These are phyloP conservation scores for Amanita fuliginea DNA, from an alignment of 768 basidiomycete species.

Conservation along the genomic window DNA sequence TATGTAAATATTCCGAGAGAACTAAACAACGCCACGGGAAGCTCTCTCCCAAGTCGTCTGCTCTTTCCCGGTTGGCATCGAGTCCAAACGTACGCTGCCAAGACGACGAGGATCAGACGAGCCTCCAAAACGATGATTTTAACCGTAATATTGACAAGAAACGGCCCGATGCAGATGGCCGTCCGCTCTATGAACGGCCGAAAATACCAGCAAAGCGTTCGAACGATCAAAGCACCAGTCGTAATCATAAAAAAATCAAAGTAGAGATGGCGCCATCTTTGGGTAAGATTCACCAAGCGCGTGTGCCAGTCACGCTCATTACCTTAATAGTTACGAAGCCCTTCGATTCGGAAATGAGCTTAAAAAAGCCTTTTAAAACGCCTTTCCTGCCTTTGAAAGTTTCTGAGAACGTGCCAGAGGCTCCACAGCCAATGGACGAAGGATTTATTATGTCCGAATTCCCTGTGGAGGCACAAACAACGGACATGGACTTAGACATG, in stretches of 20 bases:
- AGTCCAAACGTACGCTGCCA: constrained; percentile 8
- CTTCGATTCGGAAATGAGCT: constrained; percentile 24
- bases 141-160: too few relatives aligned
- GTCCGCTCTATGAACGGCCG: background rate
- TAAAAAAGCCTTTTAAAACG: constrained; percentile 41
- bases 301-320: background rate
- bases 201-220: constrained; percentile 8
- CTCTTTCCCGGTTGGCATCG: constrained; percentile 13
- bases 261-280: constrained; percentile 19
- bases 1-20: constrained; percentile 73
- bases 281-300: constrained; percentile 14
- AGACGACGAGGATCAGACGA: constrained; percentile 6
- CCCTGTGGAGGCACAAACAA: background rate
- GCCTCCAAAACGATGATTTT: background rate
- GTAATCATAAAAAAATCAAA: constrained; percentile 22
- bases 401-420: background rate
- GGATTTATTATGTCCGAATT: background rate
- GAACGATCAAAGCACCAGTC: constrained; percentile 3
- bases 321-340: constrained; percentile 33
- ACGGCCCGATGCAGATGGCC: background rate
- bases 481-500: background rate
- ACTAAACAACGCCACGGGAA: constrained; percentile 34
- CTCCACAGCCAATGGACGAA: background rate
- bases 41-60: constrained; percentile 31
- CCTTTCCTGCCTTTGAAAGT: constrained; percentile 18